These are phyloP conservation scores for Sporobolomyces pararoseus DNA, from an alignment of 768 basidiomycete genomes.

Conservation along the genomic window DNA sequence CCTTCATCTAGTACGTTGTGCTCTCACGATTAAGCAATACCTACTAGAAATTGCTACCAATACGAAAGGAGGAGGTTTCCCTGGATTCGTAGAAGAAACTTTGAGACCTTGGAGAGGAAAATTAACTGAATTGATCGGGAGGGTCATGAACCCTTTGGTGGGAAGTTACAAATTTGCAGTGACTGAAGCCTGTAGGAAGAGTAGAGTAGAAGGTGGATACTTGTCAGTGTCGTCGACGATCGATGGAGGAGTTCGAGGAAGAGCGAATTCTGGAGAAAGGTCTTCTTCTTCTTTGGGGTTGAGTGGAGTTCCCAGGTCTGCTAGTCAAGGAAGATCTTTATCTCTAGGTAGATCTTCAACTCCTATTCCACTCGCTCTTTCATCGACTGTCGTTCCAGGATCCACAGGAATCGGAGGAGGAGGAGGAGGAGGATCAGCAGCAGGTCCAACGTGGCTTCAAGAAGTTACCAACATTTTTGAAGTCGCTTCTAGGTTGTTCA, in stretches of 20 bases:
- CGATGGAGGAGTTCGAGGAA: background rate
- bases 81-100: conserved; percentile 42
- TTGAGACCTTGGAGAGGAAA: conserved; percentile 44
- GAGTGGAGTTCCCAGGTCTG: background rate
- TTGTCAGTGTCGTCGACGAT: too few relatives aligned
- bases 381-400: background rate
- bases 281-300: conserved; percentile 9
- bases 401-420: too few relatives aligned
- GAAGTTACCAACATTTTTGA: conserved; percentile 39
- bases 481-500: conserved; percentile 33
- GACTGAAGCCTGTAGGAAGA: conserved; percentile 13
- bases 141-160: conserved; percentile 44
- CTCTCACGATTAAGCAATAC: conserved; percentile 38
- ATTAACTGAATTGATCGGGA: conserved; percentile 41
- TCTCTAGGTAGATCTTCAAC: conserved; percentile 23
- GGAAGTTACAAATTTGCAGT: conserved; percentile 26
- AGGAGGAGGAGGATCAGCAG: background rate
- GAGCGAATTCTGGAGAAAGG: conserved; percentile 12
- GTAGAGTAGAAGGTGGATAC: conserved; percentile 15
- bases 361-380: background rate
- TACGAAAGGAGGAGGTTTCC: conserved; percentile 24
- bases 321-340: conserved; percentile 27
- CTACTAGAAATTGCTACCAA: conserved; percentile 23
- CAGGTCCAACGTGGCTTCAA: conserved; percentile 39
- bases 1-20: conserved; percentile 44